Percentiles rank a stretch among this genome's conserved stretches.
Conservation (phyloP, 257 asterid species). For the Primulina huaijiensis region DNA sequence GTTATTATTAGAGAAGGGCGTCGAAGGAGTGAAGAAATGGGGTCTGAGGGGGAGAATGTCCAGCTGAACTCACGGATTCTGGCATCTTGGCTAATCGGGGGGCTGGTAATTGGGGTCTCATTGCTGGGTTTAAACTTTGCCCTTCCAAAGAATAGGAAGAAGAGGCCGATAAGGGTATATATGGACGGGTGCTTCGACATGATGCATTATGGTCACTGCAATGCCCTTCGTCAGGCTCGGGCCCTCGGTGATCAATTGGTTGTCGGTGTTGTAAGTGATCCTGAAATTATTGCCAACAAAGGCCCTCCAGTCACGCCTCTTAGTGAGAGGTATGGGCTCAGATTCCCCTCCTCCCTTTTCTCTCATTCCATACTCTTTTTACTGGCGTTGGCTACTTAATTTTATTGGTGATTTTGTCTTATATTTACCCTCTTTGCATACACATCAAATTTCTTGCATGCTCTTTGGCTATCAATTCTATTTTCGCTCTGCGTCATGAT, state of each 20-base stretch:
- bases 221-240: conserved; percentile 98
- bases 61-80: conserved; percentile 43
- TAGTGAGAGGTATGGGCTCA: conserved; percentile 56
- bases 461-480: not conserved
- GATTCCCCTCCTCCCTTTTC: conserved; percentile 4
- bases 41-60: conserved; percentile 40
- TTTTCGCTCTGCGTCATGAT: not conserved
- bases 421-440: not conserved
- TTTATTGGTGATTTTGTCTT: conserved; percentile 5
- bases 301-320: conserved; percentile 98
- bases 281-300: conserved; percentile 78
- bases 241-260: conserved; percentile 95
- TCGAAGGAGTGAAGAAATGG: conserved; percentile 37
- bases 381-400: conserved; percentile 9
- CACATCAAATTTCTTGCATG: not conserved
- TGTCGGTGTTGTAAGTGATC: conserved; percentile 94
- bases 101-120: conserved; percentile 61
- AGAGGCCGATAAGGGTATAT: conserved; percentile 84
- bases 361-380: not conserved
- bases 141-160: conserved; percentile 44
- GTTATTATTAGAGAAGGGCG: too few species aligned
- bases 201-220: conserved; percentile 99
- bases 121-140: conserved; percentile 54
- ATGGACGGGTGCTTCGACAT: conserved; percentile 98
- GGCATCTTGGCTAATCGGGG: conserved; percentile 66